Conservation (phyloP, 2,329 filamentous ascomycete genomes). For the Clonostachys solani region DNA sequence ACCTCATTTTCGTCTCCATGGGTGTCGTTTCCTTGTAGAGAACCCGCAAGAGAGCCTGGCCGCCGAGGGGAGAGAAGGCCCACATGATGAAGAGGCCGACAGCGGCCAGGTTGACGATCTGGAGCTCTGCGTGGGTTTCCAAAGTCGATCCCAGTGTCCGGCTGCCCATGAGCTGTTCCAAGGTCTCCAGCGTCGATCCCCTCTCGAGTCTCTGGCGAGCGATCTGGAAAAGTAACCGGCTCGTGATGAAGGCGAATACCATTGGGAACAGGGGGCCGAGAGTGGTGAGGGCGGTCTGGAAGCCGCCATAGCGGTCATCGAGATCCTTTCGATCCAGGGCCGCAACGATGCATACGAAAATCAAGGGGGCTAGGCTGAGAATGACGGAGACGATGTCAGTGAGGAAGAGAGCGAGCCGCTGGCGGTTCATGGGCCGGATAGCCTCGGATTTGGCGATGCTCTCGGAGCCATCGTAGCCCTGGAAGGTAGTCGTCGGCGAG, state of each 20-base stretch:
- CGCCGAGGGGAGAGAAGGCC: constrained; percentile 20
- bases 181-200: constrained; percentile 12
- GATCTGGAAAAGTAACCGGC: constrained; percentile 14
- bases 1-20: not conserved
- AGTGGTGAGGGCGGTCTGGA: too few species aligned
- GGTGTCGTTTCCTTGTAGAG: not conserved
- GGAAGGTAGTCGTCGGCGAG: too few species aligned
- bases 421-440: too few species aligned
- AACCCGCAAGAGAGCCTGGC: constrained; percentile 17
- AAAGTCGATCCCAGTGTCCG: constrained; percentile 18
- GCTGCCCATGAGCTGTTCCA: constrained; percentile 22
- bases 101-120: constrained; percentile 15
- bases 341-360: too few species aligned
- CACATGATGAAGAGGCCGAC: constrained; percentile 16
- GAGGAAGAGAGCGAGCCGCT: too few species aligned
- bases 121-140: constrained; percentile 14
- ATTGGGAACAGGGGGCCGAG: constrained; percentile 16
- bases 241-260: constrained; percentile 17
- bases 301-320: constrained; percentile 2
- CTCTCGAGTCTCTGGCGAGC: constrained; percentile 17
- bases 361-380: too few species aligned
- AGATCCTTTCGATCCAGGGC: too few species aligned
- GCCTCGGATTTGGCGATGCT: too few species aligned
- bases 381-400: too few species aligned
- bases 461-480: too few species aligned